Percentiles rank a stretch among this genome's conserved stretches.
These are phyloP conservation scores for Pythium inflatum DNA, from an alignment of 352 stramenopile genomes.

Conservation along the genomic window DNA sequence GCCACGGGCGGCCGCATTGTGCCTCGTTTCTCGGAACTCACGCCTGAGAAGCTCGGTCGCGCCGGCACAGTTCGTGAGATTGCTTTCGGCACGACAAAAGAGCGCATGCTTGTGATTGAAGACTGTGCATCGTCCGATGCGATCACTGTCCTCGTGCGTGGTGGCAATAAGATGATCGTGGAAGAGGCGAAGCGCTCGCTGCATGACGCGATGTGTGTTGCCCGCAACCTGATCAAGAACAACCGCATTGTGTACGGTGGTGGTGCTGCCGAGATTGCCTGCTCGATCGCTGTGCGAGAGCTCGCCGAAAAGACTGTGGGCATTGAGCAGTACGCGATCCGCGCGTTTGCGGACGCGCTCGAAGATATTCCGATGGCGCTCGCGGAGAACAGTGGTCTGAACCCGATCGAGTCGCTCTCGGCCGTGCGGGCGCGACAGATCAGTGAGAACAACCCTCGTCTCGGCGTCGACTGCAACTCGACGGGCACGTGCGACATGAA, in stretches of 20 bases:
- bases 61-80: conserved; percentile 96
- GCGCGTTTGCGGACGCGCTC: conserved; percentile 98
- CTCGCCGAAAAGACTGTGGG: conserved; percentile 83
- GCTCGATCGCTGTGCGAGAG: conserved; percentile 94
- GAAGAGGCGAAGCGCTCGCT: conserved; percentile 99
- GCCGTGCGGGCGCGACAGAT: conserved; percentile 95
- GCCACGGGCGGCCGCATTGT: conserved; percentile 98
- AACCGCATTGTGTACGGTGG: conserved; percentile 99
- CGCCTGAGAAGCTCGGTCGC: conserved; percentile 95
- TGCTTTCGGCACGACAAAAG: conserved; percentile 97
- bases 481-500: conserved; percentile 97
- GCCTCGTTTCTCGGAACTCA: conserved; percentile 97
- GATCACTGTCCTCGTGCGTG: conserved; percentile 98
- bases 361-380: conserved; percentile 99
- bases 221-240: conserved; percentile 99
- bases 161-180: conserved; percentile 99
- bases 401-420: conserved; percentile 97
- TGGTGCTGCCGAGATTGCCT: conserved; percentile 97
- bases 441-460: conserved; percentile 94
- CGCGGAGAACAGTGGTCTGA: conserved; percentile 98
- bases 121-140: conserved; percentile 97
- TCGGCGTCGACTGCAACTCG: conserved; percentile 97
- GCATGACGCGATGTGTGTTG: conserved; percentile 99
- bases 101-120: conserved; percentile 99
- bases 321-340: conserved; percentile 97